Conservation (phyloP, 208 protist genomes). For the Trichomonas gallinae region DNA sequence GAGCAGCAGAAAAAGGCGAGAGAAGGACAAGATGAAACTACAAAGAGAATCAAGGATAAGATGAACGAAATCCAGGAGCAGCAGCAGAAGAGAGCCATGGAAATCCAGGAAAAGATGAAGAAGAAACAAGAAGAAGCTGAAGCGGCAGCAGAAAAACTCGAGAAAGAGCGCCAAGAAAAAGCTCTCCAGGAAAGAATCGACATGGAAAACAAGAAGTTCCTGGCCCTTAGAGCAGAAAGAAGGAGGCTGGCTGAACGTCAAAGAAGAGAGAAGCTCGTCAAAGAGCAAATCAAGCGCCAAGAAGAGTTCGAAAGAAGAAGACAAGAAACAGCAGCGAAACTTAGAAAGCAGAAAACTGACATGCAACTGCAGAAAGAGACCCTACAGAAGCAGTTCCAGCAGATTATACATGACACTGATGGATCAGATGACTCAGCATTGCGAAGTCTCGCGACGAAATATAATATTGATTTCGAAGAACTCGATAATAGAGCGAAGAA, state of each 20-base stretch:
- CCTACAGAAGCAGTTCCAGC: not conserved
- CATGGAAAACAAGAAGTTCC: not conserved
- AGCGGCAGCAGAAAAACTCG: not conserved
- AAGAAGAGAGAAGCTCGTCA: not conserved
- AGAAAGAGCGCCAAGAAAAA: not conserved
- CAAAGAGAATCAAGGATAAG: not conserved
- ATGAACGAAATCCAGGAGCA: not conserved
- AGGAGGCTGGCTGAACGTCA: not conserved
- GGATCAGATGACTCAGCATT: not conserved
- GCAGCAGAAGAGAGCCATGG: not conserved
- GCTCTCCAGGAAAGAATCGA: not conserved
- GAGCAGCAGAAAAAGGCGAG: not conserved
- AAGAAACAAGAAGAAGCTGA: not conserved
- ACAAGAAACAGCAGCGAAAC: not conserved
- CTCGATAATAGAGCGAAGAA: not conserved
- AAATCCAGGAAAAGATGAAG: not conserved
- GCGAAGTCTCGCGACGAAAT: not conserved
- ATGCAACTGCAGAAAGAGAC: not conserved
- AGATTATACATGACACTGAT: not conserved
- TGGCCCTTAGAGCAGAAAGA: not conserved
- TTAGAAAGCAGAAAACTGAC: not conserved
- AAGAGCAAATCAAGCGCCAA: not conserved
- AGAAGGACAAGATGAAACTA: not conserved
- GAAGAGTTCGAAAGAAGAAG: not conserved
- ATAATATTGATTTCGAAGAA: not conserved